Evolutionary conservation across 78 protist species (phyloP).

Genomic region (Dictyostelium intermedium): DNA sequence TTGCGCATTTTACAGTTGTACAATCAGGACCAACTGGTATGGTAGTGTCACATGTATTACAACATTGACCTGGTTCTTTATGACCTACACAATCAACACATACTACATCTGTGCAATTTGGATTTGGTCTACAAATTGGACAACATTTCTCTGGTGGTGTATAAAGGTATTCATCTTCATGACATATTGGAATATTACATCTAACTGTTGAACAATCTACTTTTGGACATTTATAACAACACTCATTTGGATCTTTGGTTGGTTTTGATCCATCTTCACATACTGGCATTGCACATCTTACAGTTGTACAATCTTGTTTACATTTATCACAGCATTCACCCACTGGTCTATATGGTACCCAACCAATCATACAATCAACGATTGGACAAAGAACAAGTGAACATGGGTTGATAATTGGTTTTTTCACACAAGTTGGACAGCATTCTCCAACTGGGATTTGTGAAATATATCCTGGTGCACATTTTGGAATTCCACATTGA

Average conservation of each 20-base stretch:
- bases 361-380: slow-evolving; percentile 1
- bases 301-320: background rate
- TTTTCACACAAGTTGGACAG: background rate
- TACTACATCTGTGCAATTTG: background rate
- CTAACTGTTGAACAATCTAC: background rate
- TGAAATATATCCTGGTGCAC: background rate
- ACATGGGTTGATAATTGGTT: background rate
- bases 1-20: background rate
- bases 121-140: background rate
- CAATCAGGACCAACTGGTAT: background rate
- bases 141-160: background rate
- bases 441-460: background rate
- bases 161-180: background rate
- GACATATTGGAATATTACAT: background rate
- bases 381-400: background rate
- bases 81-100: background rate
- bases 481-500: slow-evolving; percentile 1
- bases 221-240: background rate
- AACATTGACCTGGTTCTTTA: background rate
- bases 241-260: background rate
- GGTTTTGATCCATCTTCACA: background rate
- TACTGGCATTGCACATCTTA: background rate
- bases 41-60: background rate
- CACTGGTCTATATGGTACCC: background rate
- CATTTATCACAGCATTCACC: background rate